Percentiles rank a stretch among this genome's conserved stretches.
Conservation (phyloP, 2,329 filamentous ascomycete genomes). For the Fusarium mundagurra region DNA sequence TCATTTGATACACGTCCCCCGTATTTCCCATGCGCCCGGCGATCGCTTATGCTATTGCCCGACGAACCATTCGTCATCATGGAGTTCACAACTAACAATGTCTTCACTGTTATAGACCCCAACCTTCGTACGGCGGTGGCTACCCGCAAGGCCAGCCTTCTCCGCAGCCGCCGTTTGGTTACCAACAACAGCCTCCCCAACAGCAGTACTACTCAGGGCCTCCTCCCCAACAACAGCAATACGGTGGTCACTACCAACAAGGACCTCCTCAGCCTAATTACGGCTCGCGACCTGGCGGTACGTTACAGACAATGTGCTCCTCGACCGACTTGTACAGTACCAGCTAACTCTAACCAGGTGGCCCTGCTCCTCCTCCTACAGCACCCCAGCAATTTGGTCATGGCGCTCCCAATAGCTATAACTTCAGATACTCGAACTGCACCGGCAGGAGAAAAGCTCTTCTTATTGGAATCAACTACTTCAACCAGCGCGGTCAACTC, state of each 20-base stretch:
- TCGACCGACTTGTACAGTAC: neutral
- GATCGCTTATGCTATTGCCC: conserved; percentile 13
- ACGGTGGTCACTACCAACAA: conserved; percentile 43
- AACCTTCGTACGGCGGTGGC: conserved; percentile 58
- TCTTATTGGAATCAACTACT: conserved; percentile 96
- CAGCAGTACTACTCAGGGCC: conserved; percentile 53
- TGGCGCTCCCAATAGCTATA: conserved; percentile 82
- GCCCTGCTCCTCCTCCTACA: conserved; percentile 73
- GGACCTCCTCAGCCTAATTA: conserved; percentile 57
- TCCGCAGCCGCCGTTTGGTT: conserved; percentile 60
- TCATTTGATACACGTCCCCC: conserved; percentile 9
- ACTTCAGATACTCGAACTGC: conserved; percentile 91
- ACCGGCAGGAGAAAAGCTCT: conserved; percentile 89
- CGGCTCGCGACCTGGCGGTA: conserved; percentile 61
- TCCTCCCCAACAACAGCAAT: conserved; percentile 50
- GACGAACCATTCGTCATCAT: conserved; percentile 1
- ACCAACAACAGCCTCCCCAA: conserved; percentile 53
- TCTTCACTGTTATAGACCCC: conserved; percentile 48
- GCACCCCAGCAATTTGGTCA: conserved; percentile 78
- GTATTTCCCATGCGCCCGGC: conserved; percentile 17
- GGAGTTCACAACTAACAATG: conserved; percentile 33
- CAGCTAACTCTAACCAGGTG: conserved; percentile 42
- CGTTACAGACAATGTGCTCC: conserved; percentile 24
- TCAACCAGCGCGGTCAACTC: conserved; percentile 88
- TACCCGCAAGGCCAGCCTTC: conserved; percentile 58